These are phyloP conservation scores for Corylus avellana DNA, from an alignment of 306 rosid genomes.

Conservation along the genomic window DNA sequence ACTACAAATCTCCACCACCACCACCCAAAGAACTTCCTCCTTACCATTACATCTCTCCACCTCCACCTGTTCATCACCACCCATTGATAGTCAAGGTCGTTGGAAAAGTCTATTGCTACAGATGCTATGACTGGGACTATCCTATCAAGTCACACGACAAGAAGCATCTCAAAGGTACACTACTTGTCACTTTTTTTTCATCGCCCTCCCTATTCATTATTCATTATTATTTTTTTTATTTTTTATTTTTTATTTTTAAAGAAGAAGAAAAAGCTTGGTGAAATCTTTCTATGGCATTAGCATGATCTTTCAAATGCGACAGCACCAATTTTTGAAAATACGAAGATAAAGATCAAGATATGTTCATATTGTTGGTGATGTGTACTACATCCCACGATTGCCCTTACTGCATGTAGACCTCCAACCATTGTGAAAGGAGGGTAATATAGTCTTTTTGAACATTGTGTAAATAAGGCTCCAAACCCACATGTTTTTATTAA, in stretches of 20 bases:
- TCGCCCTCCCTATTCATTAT: not conserved
- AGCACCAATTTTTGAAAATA: not conserved
- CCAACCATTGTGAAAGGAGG: not conserved
- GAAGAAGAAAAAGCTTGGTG: too few species aligned
- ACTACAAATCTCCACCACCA: constrained; percentile 44
- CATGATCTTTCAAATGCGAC: not conserved
- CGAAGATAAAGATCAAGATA: not conserved
- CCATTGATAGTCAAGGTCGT: constrained; percentile 75
- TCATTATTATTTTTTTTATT: not conserved
- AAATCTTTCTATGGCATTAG: not conserved
- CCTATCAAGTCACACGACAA: constrained; percentile 81
- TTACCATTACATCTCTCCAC: constrained; percentile 28
- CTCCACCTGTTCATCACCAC: constrained; percentile 52
- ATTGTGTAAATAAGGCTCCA: not conserved
- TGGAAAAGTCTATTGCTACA: constrained; percentile 85
- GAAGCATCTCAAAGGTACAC: constrained; percentile 82
- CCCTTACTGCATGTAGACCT: not conserved
- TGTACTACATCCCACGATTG: not conserved
- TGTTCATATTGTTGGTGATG: not conserved
- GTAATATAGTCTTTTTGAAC: not conserved
- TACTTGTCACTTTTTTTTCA: not conserved
- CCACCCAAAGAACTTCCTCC: constrained; percentile 5
- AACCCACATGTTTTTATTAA: not conserved
- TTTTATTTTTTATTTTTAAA: not conserved
- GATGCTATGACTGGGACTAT: constrained; percentile 74